Percentiles rank a stretch among this genome's conserved stretches.
Evolutionary conservation across 75 land plant genomes (phyloP).

Genomic region (Pseudotsuga menziesii): DNA sequence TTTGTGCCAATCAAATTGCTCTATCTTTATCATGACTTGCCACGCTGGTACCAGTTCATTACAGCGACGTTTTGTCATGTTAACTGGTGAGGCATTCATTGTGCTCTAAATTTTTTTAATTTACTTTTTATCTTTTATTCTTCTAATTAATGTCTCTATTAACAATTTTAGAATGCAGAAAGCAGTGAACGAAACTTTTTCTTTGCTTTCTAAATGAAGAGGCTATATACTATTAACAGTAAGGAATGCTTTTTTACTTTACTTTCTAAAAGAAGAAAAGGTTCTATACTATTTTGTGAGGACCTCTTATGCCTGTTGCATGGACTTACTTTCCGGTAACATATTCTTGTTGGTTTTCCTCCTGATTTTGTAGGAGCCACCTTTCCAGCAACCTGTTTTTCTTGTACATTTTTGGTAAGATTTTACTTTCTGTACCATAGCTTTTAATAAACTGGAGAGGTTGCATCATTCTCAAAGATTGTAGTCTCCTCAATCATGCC

Average conservation of each 20-base stretch:
- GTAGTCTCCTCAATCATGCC: background rate
- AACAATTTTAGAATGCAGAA: background rate
- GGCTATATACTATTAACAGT: background rate
- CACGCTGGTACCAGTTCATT: constrained; percentile 94
- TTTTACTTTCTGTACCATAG: background rate
- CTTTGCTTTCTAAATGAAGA: background rate
- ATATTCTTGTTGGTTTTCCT: background rate
- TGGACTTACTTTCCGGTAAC: background rate
- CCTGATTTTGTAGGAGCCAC: constrained; percentile 72
- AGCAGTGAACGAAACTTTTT: background rate
- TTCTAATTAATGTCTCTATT: background rate
- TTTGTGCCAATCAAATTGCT: constrained; percentile 43
- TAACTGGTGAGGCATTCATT: constrained; percentile 62
- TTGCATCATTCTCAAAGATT: constrained; percentile 7
- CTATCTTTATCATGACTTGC: constrained; percentile 76
- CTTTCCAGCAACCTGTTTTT: constrained; percentile 97
- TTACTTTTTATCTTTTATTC: constrained; percentile 2
- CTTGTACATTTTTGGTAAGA: constrained; percentile 94
- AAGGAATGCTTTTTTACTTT: background rate
- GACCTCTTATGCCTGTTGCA: background rate
- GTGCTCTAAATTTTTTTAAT: background rate
- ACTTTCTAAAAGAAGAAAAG: too few species aligned
- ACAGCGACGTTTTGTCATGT: constrained; percentile 91
- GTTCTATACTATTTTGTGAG: background rate
- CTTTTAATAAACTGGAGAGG: constrained; percentile 3